A percentile compares a stretch with the other conserved stretches of the same genome.
These are phyloP conservation scores for Annulohypoxylon bovei DNA, from an alignment of 495 filamentous ascomycete species.

Conservation along the genomic window DNA sequence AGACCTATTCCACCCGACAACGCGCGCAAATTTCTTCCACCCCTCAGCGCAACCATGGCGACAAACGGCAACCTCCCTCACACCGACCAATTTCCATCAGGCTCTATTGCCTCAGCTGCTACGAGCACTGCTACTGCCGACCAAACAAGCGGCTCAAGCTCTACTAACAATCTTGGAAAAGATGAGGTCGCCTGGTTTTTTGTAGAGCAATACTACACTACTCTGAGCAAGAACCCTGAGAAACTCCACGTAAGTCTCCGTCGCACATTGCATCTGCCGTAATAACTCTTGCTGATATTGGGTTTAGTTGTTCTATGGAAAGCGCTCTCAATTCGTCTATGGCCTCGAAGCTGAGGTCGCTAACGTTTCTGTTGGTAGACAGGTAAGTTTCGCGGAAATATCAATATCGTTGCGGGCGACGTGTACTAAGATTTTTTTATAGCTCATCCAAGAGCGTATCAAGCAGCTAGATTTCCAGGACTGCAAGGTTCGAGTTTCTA, in stretches of 20 bases:
- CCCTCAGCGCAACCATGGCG: constrained; percentile 55
- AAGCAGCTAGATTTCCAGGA: constrained; percentile 93
- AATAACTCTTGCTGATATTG: constrained; percentile 1
- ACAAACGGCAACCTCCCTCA: constrained; percentile 58
- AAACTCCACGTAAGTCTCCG: constrained; percentile 79
- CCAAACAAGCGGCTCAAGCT: constrained; percentile 30
- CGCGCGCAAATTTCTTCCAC: constrained; percentile 32
- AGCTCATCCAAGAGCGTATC: constrained; percentile 95
- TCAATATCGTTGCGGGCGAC: neutral
- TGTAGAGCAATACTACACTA: constrained; percentile 99
- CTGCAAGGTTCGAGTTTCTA: constrained; percentile 97
- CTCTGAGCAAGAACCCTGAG: constrained; percentile 90
- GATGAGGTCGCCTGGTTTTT: constrained; percentile 99
- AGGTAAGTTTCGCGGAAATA: constrained; percentile 64
- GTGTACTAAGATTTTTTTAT: constrained; percentile 28
- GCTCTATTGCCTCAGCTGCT: constrained; percentile 37
- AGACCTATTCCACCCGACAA: constrained; percentile 19
- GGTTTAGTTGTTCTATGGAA: constrained; percentile 78
- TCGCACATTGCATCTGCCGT: neutral
- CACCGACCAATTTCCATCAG: constrained; percentile 50
- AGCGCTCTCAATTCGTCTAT: constrained; percentile 82
- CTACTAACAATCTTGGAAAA: constrained; percentile 61
- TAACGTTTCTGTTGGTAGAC: constrained; percentile 82
- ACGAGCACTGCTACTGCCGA: constrained; percentile 26
- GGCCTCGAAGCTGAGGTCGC: constrained; percentile 88